Evolutionary conservation across 495 filamentous ascomycete genomes (phyloP), one percentile per base, ranked within the genome.

Genomic region (Xylaria scruposa): DNA sequence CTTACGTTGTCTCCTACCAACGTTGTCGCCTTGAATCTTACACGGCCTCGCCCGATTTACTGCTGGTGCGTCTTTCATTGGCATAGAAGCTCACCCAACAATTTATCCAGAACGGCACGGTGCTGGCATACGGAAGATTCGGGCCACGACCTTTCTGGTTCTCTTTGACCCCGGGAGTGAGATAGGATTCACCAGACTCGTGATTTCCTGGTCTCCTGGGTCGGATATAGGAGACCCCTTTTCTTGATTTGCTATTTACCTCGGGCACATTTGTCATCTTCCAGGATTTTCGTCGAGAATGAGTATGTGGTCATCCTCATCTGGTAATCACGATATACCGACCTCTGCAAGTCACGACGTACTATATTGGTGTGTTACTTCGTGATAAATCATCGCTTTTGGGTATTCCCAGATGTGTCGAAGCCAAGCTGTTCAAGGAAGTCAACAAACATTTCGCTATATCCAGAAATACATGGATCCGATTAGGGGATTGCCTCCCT

Each of bases 391-490:
- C 31, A 21, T n/a, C 38, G 26, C 17, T 53, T 29, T 51, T 24
- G 29, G 17, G 29, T 31, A 15, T 38, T 64, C 15, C n/a, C 36
- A 42, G 65, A 56, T 67, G 65, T 56, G 49, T 4, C n/a, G 8
- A n/a, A 44, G 59, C 47, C 26, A 56, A 24, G 47, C 21, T 42
- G 36, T 56, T 19, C 49, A 42, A 29, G 36, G 47, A 56, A 64
- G 49, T 21, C 24, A 29, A 70, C 5, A 64, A 19, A 33, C 59
- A 44, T 33, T 29, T 46, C n/a, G 13, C 67, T 24, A 40, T 15
- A 31, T 61, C 33, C 21, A 36, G 17, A 29, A 42, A 63, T 63
- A 61, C 58, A 70, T 49, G 68, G 68, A 63, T 70, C 59, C 58
- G 47, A 63, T 54, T 15, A 62, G 46, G 59, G 56, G 21, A 70